These are phyloP conservation scores for Trichoderma polysporum DNA, from an alignment of 2,329 filamentous ascomycete species.

Conservation along the genomic window DNA sequence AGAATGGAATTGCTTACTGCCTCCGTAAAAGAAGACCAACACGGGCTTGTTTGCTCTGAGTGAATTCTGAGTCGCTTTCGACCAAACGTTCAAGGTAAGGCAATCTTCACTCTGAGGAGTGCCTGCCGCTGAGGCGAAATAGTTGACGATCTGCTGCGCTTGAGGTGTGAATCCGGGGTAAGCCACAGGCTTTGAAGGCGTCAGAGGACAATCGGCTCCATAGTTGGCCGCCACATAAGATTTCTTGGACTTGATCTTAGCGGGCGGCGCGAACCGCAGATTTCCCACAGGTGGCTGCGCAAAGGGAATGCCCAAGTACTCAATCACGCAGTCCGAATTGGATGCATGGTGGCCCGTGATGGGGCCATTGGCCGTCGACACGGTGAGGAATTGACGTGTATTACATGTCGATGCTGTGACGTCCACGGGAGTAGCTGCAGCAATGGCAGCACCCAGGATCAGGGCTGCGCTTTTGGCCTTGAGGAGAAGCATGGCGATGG, in stretches of 20 bases:
- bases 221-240: conserved; percentile 29
- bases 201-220: conserved; percentile 32
- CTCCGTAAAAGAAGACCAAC: conserved; percentile 43
- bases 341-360: conserved; percentile 36
- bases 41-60: conserved; percentile 42
- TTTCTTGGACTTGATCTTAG: conserved; percentile 26
- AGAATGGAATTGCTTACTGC: conserved; percentile 23
- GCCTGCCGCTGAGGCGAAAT: conserved; percentile 26
- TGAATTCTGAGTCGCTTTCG: conserved; percentile 28
- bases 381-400: conserved; percentile 25
- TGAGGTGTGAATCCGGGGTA: conserved; percentile 33
- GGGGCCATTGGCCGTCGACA: conserved; percentile 35
- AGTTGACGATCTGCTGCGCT: conserved; percentile 29
- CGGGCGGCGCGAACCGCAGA: conserved; percentile 39
- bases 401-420: conserved; percentile 14
- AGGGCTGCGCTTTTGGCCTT: background rate
- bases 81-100: conserved; percentile 41
- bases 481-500: background rate
- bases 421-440: background rate
- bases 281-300: conserved; percentile 38
- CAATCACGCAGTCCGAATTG: conserved; percentile 34
- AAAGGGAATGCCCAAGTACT: conserved; percentile 44
- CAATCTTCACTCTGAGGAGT: conserved; percentile 38
- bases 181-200: conserved; percentile 27
- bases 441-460: background rate